A percentile compares a stretch with the other conserved stretches of the same genome.
Evolutionary conservation across 495 filamentous ascomycete genomes (phyloP).

Genomic region (Trypethelium eluteriae): DNA sequence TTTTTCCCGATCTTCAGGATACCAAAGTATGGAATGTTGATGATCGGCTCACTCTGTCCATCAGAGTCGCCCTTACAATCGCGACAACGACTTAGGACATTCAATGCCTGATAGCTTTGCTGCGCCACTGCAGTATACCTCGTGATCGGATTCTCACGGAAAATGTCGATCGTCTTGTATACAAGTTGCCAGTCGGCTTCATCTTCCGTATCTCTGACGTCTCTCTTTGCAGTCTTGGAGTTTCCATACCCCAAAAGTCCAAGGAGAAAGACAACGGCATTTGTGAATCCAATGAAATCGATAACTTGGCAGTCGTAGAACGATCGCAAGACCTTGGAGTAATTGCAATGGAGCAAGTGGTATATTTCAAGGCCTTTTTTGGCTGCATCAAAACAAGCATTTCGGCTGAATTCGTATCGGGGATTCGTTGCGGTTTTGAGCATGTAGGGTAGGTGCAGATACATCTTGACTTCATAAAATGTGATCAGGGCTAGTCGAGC

Average conservation of each 20-base stretch:
- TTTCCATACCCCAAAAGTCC: constrained; percentile 40
- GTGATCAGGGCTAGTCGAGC: background rate
- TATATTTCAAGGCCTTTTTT: constrained; percentile 42
- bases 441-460: constrained; percentile 51
- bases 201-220: constrained; percentile 31
- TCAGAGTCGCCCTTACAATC: constrained; percentile 1
- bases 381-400: constrained; percentile 42
- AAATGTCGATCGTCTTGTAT: constrained; percentile 36
- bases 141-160: constrained; percentile 37
- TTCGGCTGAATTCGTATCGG: constrained; percentile 36
- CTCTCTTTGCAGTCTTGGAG: constrained; percentile 8
- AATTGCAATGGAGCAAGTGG: constrained; percentile 36
- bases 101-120: background rate
- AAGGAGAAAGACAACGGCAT: constrained; percentile 44
- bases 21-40: constrained; percentile 44
- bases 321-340: constrained; percentile 19
- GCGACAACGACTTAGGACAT: background rate
- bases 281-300: constrained; percentile 50
- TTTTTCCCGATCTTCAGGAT: constrained; percentile 15
- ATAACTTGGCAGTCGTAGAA: constrained; percentile 46
- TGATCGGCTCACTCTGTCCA: constrained; percentile 13
- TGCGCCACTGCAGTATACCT: constrained; percentile 43
- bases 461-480: constrained; percentile 17
- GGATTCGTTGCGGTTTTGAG: constrained; percentile 41
- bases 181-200: constrained; percentile 43